Conservation (phyloP, 345 rosid species). For the Euclidium syriacum region DNA sequence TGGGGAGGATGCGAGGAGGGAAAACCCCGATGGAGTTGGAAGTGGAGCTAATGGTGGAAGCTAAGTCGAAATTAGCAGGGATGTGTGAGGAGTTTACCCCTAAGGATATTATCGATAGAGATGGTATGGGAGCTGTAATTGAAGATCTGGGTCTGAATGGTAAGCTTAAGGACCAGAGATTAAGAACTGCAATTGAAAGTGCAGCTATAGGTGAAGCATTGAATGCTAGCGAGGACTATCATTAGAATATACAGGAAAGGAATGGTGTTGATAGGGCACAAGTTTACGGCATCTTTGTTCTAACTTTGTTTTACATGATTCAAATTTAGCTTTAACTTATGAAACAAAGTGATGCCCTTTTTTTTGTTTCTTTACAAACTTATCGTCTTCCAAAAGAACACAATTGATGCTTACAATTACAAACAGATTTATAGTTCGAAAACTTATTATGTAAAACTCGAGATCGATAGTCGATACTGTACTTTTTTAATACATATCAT, state of each 20-base stretch:
- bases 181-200: slow-evolving; percentile 35
- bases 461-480: not conserved
- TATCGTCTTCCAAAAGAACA: not conserved
- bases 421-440: too few relatives aligned
- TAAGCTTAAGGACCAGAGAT: slow-evolving; percentile 48
- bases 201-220: slow-evolving; percentile 2
- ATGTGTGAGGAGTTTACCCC: slow-evolving; percentile 55
- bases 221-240: not conserved
- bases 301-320: not conserved
- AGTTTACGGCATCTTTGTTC: too few relatives aligned
- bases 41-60: slow-evolving; percentile 64
- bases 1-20: slow-evolving; percentile 72
- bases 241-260: not conserved
- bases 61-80: slow-evolving; percentile 57
- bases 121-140: slow-evolving; percentile 53
- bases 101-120: slow-evolving; percentile 54
- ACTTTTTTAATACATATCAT: not conserved
- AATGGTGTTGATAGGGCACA: too few relatives aligned
- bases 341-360: not conserved
- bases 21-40: slow-evolving; percentile 59
- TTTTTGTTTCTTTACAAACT: not conserved
- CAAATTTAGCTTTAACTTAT: not conserved
- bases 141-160: slow-evolving; percentile 79
- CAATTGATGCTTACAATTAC: too few relatives aligned
- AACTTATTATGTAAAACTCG: not conserved